phyloP scores from a whole-genome alignment of 2,329 filamentous ascomycete genomes.

The Fusarium pseudoanthophilum region DNA sequence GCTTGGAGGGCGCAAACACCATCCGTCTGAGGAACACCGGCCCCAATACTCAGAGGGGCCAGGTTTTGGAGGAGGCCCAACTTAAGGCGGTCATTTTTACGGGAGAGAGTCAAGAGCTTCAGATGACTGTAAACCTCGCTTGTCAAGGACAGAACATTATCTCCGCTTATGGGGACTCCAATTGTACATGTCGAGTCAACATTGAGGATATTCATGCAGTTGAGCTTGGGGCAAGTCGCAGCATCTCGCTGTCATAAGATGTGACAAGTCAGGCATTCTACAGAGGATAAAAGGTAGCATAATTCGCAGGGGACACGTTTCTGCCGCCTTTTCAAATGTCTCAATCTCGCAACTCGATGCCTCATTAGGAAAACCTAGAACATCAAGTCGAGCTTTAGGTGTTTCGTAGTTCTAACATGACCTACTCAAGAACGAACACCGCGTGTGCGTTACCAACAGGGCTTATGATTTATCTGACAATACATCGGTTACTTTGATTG shows the following conservation, averaged over 20 bases:
- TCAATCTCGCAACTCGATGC: background rate
- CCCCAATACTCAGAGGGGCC: background rate
- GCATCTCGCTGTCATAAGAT: background rate
- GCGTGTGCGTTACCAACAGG: accelerated
- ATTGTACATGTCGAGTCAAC: background rate
- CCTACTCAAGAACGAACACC: background rate
- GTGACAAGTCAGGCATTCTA: background rate
- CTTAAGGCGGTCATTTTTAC: background rate
- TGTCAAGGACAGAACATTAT: background rate
- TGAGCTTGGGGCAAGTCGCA: accelerated
- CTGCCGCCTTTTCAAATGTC: background rate
- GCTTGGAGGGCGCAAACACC: accelerated
- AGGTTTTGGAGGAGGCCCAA: background rate
- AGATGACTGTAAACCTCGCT: background rate
- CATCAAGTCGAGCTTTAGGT: background rate
- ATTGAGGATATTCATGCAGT: background rate
- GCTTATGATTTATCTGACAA: background rate
- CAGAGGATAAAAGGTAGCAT: too few species aligned
- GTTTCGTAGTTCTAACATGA: background rate
- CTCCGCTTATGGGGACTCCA: background rate
- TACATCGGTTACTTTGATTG: background rate
- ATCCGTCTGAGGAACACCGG: background rate
- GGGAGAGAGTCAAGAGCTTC: background rate
- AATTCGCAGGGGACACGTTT: background rate
- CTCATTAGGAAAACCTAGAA: background rate